Conservation (phyloP, 169 alveolate species). For the Babesia bigemina region DNA sequence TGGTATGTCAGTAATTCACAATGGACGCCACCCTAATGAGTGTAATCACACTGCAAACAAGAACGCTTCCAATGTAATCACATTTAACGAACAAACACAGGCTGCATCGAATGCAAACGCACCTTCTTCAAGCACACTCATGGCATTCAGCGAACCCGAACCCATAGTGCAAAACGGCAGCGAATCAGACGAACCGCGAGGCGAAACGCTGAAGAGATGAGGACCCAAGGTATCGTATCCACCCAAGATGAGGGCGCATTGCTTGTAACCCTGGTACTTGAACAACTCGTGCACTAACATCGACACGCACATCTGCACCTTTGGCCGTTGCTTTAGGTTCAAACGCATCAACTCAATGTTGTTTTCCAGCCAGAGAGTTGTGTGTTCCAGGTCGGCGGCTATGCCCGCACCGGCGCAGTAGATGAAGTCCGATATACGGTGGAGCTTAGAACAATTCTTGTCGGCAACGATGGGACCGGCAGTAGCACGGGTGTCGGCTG, state of each 20-base stretch:
- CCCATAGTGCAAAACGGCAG: conserved; percentile 97
- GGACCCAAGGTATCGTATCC: conserved; percentile 97
- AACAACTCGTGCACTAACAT: conserved; percentile 87
- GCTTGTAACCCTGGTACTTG: conserved; percentile 94
- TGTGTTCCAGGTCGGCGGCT: conserved; percentile 97
- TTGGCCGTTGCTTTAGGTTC: conserved; percentile 86
- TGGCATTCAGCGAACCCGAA: conserved; percentile 97
- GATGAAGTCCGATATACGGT: conserved; percentile 93
- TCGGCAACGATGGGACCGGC: conserved; percentile 97
- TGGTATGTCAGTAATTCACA: no score
- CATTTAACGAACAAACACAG: no score
- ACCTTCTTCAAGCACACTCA: conserved; percentile 93
- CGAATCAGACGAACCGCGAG: conserved; percentile 93
- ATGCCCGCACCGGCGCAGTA: conserved; percentile 99
- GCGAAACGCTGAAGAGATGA: conserved; percentile 89
- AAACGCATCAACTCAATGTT: conserved; percentile 91
- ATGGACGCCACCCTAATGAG: no score
- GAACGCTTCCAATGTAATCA: no score
- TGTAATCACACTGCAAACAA: no score
- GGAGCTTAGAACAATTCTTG: conserved; percentile 95
- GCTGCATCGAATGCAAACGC: not conserved
- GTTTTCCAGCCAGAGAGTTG: conserved; percentile 88
- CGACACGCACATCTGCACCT: conserved; percentile 90
- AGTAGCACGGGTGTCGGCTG: conserved; percentile 99
- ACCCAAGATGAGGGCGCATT: conserved; percentile 96